A percentile compares a stretch with the other conserved stretches of the same genome.
These are phyloP conservation scores for Begonia loranthoides DNA, from an alignment of 306 rosid species.

Conservation along the genomic window DNA sequence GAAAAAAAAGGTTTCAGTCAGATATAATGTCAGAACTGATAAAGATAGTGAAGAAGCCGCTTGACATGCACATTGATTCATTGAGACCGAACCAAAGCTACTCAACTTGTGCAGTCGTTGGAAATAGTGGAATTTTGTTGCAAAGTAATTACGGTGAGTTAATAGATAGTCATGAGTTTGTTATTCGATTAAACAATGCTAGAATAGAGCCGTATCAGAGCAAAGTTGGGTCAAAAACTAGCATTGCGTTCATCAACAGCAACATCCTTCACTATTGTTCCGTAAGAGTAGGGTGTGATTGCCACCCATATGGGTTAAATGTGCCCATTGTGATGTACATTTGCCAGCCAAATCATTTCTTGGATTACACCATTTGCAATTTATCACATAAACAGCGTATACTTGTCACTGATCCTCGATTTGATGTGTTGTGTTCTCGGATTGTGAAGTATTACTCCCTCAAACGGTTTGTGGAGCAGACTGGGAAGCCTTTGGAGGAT, in stretches of 20 bases:
- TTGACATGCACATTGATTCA: conserved; percentile 29
- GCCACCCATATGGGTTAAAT: conserved; percentile 69
- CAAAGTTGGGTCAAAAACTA: conserved; percentile 80
- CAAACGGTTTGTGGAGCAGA: conserved; percentile 56
- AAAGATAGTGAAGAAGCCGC: conserved; percentile 30
- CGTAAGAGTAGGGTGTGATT: conserved; percentile 63
- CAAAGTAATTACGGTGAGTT: conserved; percentile 39
- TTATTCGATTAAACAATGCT: conserved; percentile 82
- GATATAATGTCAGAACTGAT: conserved; percentile 51
- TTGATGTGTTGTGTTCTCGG: conserved; percentile 58
- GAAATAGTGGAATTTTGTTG: conserved; percentile 86
- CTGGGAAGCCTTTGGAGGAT: conserved; percentile 50
- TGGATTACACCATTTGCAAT: conserved; percentile 72
- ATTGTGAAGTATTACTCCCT: conserved; percentile 87
- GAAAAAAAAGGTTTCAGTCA: conserved; percentile 49
- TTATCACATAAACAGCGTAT: conserved; percentile 55
- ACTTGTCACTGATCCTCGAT: conserved; percentile 70
- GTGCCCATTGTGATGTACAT: conserved; percentile 81
- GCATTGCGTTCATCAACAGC: conserved; percentile 74
- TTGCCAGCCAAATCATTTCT: conserved; percentile 80
- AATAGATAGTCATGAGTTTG: conserved; percentile 69
- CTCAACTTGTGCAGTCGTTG: conserved; percentile 81
- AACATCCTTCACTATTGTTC: conserved; percentile 83
- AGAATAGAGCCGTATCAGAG: conserved; percentile 30
- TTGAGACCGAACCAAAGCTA: conserved; percentile 21